These are phyloP conservation scores for Polyplosphaeria fusca DNA, from an alignment of 495 filamentous ascomycete genomes.

Conservation along the genomic window DNA sequence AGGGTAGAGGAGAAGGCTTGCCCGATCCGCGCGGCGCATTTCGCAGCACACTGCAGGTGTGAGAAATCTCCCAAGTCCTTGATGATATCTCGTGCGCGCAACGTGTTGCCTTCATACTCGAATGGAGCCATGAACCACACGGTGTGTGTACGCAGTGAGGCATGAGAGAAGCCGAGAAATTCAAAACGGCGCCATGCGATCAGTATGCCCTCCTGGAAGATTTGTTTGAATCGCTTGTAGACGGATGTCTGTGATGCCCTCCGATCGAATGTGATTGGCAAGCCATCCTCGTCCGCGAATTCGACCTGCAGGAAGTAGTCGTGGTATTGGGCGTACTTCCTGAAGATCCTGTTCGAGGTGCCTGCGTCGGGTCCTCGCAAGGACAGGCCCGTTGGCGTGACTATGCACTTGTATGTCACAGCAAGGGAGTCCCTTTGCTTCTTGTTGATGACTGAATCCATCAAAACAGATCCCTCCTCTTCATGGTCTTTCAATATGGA, in stretches of 20 bases:
- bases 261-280: conserved; percentile 57
- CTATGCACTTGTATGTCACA: conserved; percentile 58
- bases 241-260: conserved; percentile 53
- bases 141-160: conserved; percentile 64
- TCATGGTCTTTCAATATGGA: no score
- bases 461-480: no score
- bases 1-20: conserved; percentile 79
- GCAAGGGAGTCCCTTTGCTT: no score
- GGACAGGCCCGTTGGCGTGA: conserved; percentile 67
- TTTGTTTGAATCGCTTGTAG: conserved; percentile 55
- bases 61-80: conserved; percentile 62
- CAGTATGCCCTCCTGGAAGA: conserved; percentile 54
- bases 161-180: conserved; percentile 81
- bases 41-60: conserved; percentile 62
- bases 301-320: conserved; percentile 68
- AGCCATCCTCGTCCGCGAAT: conserved; percentile 71
- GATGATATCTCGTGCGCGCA: conserved; percentile 54
- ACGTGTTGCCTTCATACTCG: conserved; percentile 44
- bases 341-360: conserved; percentile 68
- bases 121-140: conserved; percentile 77
- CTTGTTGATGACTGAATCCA: no score
- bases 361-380: conserved; percentile 69
- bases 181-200: conserved; percentile 62
- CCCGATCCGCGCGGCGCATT: conserved; percentile 76
- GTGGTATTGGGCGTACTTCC: conserved; percentile 61